Conservation (phyloP, 192 early-diverging fungal genomes). For the Jimgerdemannia lactiflua region DNA sequence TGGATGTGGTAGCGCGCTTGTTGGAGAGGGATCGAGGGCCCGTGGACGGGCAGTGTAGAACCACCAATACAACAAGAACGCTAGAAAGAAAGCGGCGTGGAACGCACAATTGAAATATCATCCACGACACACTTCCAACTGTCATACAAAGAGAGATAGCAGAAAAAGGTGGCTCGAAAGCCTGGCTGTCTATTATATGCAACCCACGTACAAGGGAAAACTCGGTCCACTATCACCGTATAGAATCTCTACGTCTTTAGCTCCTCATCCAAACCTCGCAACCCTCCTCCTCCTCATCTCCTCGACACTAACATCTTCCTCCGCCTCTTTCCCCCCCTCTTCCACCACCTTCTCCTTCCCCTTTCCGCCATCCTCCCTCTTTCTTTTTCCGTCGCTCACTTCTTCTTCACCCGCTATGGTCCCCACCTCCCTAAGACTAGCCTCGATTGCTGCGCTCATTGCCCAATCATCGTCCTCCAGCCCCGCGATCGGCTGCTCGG, state of each 20-base stretch:
- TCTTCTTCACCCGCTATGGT: neutral
- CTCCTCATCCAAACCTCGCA: constrained; percentile 21
- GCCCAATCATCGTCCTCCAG: constrained; percentile 6
- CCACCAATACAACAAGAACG: too few species aligned
- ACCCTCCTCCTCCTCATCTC: constrained; percentile 25
- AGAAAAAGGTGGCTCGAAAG: too few species aligned
- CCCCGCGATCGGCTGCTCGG: neutral
- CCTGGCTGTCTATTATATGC: too few species aligned
- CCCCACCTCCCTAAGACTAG: constrained; percentile 7
- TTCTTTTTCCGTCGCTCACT: neutral
- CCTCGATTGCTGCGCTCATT: constrained; percentile 16
- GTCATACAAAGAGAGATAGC: too few species aligned
- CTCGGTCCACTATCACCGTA: too few species aligned
- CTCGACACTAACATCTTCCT: constrained; percentile 9
- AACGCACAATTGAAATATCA: too few species aligned
- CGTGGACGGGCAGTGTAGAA: too few species aligned
- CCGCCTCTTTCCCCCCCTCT: neutral
- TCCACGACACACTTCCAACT: too few species aligned
- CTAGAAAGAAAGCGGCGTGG: too few species aligned
- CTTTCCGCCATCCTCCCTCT: neutral
- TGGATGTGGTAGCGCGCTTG: too few species aligned
- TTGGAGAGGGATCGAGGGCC: too few species aligned
- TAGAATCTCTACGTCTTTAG: neutral
- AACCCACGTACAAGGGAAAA: too few species aligned
- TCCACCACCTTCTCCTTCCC: neutral